Base-by-base conservation (phyloP, 2,329 filamentous ascomycete genomes). In the Chrysoporthe cubensis region DNA sequence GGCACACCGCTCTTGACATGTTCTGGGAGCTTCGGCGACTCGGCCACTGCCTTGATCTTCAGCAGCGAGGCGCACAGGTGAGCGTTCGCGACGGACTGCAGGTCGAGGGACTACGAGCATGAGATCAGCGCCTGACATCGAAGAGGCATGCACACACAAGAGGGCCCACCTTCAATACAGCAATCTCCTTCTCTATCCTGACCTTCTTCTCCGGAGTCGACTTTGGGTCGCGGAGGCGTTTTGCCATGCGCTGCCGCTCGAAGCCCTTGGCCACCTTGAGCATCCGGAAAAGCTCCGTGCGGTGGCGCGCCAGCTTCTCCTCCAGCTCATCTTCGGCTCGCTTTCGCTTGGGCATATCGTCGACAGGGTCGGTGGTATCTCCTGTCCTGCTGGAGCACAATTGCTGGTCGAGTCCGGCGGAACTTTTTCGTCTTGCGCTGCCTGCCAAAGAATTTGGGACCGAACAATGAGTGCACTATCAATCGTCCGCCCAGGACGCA, bases 201-300 rank as follows among this genome's bases (percentile, higher is more conserved):
- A 81, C 79, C 32, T 86, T 80, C 74, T 88, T 87, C 57, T 84
- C 84, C 9, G 78, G 71, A 1, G 78, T 75, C 18, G 79, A 73
- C 63, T 80, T 82, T 64, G 80, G 79, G 40, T 87, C 85, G 62
- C 79, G 82, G 16, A 87, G 77, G 54, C 84, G 81, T 76, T 88
- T 90, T 70, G 90, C 85, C 69, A 91, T 84, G 71, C 93, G 91
- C 79, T 95, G 92, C 58, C 91, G 85, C 81, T 95, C 92, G 75
- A 93, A 91, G 59, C 90, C 89, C 75, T 92, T 93, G 66, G 89
- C 90, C 13, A 84, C 82, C 78, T 93, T 93, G 69, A 95, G 83
- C 0, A 90, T 90, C 67, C 87, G 85, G 70, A 85, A 84, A 9
- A 95, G 81, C 46, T 88, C 83, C 74, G 87, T 88, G 71, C 85